Conservation (phyloP, 176 grass and related monocot genomes). For the Eleusine indica region DNA sequence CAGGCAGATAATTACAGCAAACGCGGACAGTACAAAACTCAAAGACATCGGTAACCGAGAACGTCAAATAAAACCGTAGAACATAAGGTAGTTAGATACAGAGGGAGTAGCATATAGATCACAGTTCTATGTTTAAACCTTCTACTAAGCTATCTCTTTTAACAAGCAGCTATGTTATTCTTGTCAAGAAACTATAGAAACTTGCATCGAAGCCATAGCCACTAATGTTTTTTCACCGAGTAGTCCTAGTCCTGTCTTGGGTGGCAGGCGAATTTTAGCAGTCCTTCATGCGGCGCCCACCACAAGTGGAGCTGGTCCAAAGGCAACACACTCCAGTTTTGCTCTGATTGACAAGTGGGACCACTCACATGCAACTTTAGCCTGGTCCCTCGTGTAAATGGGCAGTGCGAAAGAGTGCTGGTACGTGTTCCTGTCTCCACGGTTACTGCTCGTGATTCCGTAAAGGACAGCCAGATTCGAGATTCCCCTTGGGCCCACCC, state of each 20-base stretch:
- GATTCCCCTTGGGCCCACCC: slow-evolving; percentile 36
- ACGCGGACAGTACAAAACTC: no score
- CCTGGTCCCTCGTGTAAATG: slow-evolving; percentile 14
- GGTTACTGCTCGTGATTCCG: slow-evolving; percentile 37
- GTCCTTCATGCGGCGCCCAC: background rate
- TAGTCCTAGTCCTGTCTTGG: background rate
- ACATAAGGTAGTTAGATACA: no score
- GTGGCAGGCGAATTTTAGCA: background rate
- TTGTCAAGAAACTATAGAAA: no score
- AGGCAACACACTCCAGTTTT: background rate
- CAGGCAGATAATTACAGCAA: no score
- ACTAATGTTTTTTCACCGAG: background rate
- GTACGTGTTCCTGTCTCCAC: background rate
- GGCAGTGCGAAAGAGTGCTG: no score
- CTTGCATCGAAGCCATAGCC: background rate
- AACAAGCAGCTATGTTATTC: background rate
- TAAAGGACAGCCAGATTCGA: slow-evolving; percentile 27
- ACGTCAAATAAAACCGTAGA: no score
- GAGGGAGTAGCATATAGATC: no score
- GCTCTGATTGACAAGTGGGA: slow-evolving; percentile 2
- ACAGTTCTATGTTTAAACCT: no score
- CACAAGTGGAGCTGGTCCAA: background rate
- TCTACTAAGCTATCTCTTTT: background rate
- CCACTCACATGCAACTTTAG: background rate
- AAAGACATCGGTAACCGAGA: no score